A percentile compares a stretch with the other conserved stretches of the same genome.
These are phyloP conservation scores for Podospora anserina DNA, from an alignment of 495 filamentous ascomycete genomes.

Conservation along the genomic window DNA sequence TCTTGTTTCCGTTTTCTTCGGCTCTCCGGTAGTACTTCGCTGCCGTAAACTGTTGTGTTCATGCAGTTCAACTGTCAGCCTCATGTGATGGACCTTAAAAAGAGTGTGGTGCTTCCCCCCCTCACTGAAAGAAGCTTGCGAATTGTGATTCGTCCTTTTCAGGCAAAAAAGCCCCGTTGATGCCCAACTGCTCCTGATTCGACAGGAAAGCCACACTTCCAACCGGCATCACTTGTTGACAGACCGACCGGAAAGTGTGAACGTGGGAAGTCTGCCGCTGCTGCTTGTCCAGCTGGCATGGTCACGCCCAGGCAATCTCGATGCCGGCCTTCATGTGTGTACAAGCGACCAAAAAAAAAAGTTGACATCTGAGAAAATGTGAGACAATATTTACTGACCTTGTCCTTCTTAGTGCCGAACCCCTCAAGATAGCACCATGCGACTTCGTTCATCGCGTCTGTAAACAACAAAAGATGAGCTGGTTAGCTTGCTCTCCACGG, in stretches of 20 bases:
- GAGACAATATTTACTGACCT: conserved; percentile 59
- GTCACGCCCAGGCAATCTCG: not conserved
- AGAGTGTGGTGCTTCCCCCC: not conserved
- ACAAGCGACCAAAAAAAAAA: not conserved
- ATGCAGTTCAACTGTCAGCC: conserved; percentile 36
- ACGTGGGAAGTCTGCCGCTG: not conserved
- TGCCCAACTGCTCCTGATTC: conserved; percentile 34
- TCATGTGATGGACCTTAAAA: conserved; percentile 30
- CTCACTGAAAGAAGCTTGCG: conserved; percentile 5
- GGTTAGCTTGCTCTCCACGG: conserved; percentile 20
- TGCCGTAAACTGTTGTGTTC: conserved; percentile 68
- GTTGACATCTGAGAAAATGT: not conserved
- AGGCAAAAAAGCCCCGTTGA: conserved; percentile 33
- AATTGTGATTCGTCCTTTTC: conserved; percentile 22
- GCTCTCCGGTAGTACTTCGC: conserved; percentile 93
- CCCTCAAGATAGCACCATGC: conserved; percentile 96
- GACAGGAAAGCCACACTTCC: not conserved
- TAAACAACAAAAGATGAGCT: conserved; percentile 9
- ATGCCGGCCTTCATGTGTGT: not conserved
- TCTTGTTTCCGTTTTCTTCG: conserved; percentile 84
- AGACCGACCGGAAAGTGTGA: not conserved
- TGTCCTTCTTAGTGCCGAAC: conserved; percentile 93
- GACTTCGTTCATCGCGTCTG: conserved; percentile 95
- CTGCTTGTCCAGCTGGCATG: conserved; percentile 15
- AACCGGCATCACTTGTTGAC: not conserved